Percentiles rank a stretch among this genome's conserved stretches.
phyloP scores from a whole-genome alignment of 768 basidiomycete genomes.

The Tubosaeta brunneosetosa region DNA sequence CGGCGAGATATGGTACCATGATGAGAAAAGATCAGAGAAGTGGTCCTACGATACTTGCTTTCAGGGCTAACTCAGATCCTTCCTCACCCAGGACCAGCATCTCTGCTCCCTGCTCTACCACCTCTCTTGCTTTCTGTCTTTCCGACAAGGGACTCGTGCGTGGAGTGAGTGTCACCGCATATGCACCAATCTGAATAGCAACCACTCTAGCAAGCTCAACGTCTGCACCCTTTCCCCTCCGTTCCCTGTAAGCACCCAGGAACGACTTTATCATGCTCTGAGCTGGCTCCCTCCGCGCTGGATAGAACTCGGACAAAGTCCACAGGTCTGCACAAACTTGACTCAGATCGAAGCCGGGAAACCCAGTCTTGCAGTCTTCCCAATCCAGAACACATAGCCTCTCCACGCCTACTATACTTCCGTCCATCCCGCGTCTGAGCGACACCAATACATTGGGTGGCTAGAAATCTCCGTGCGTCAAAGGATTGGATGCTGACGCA shows the following conservation, averaged over 20 bases:
- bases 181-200: slow-evolving; percentile 49
- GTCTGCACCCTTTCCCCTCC: slow-evolving; percentile 14
- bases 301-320: slow-evolving; percentile 45
- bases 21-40: background rate
- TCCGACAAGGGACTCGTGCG: slow-evolving; percentile 44
- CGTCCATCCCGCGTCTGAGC: slow-evolving; percentile 27
- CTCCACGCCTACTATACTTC: slow-evolving; percentile 28
- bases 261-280: slow-evolving; percentile 40
- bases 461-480: slow-evolving; percentile 62
- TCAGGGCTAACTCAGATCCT: slow-evolving; percentile 24
- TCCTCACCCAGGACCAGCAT: slow-evolving; percentile 35
- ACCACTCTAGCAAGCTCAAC: slow-evolving; percentile 33
- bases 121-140: slow-evolving; percentile 42
- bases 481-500: slow-evolving; percentile 24
- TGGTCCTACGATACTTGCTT: slow-evolving; percentile 26
- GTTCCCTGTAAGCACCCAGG: slow-evolving; percentile 40
- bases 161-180: slow-evolving; percentile 49
- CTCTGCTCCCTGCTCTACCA: slow-evolving; percentile 49
- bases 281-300: slow-evolving; percentile 35
- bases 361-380: slow-evolving; percentile 58
- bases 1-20: slow-evolving; percentile 24
- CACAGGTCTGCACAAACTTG: slow-evolving; percentile 62
- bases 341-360: slow-evolving; percentile 55
- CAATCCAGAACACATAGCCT: slow-evolving; percentile 56
- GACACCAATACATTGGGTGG: slow-evolving; percentile 60